Conservation (phyloP, 2,329 filamentous ascomycete species). For the Sporothrix phasma region DNA sequence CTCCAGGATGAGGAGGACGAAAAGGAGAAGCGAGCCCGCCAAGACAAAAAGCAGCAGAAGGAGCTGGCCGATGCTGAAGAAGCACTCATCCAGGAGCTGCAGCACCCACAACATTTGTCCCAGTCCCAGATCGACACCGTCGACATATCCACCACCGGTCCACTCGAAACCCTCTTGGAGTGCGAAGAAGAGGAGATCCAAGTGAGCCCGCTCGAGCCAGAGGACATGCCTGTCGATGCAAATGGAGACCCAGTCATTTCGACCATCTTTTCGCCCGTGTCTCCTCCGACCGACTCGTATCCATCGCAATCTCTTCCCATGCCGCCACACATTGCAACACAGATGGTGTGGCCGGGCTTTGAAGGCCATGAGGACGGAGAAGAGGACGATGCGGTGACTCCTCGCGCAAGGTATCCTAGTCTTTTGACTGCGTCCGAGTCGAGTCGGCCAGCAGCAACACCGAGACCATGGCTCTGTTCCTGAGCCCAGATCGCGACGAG, state of each 20-base stretch:
- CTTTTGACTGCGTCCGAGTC: too few relatives aligned
- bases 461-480: neutral
- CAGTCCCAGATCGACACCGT: neutral
- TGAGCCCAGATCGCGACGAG: neutral
- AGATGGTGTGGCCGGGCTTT: constrained; percentile 17
- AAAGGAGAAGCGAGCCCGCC: constrained; percentile 4
- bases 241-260: neutral
- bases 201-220: constrained; percentile 7
- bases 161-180: neutral
- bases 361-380: neutral
- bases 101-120: neutral
- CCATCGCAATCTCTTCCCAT: constrained; percentile 5
- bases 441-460: neutral
- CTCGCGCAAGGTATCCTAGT: neutral
- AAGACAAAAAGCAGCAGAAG: neutral
- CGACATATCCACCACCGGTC: neutral
- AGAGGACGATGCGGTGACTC: neutral
- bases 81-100: neutral
- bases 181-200: neutral
- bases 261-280: neutral
- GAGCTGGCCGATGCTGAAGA: neutral
- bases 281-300: constrained; percentile 8
- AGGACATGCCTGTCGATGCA: neutral
- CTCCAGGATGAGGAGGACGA: neutral
- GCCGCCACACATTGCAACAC: constrained; percentile 11